Evolutionary conservation across 345 rosid species (phyloP).

Genomic region (Luvunga scandens): DNA sequence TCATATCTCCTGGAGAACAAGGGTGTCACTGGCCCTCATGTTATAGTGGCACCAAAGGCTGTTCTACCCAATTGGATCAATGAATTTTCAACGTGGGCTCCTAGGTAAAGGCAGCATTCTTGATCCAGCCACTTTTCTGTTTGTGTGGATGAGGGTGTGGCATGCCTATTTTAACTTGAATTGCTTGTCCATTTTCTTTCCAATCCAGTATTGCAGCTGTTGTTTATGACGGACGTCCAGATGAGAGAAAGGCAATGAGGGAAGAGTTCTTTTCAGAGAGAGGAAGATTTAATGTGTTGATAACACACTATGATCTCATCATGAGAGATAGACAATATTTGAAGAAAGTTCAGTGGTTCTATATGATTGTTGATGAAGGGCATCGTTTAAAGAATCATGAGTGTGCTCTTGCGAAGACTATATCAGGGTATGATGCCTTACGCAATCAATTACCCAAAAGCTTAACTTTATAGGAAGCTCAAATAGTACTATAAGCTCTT

Average conservation of each 20-base stretch:
- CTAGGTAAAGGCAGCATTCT: conserved; percentile 47
- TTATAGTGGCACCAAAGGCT: conserved; percentile 99
- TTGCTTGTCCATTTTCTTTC: conserved; percentile 24
- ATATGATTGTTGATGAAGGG: conserved; percentile 99
- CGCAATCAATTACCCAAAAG: not conserved
- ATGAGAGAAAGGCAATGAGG: conserved; percentile 89
- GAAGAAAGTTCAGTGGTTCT: conserved; percentile 88
- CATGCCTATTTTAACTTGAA: not conserved
- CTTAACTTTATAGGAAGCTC: not conserved
- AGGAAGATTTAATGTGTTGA: conserved; percentile 74
- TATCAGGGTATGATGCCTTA: conserved; percentile 64
- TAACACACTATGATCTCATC: conserved; percentile 96
- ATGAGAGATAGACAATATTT: conserved; percentile 95
- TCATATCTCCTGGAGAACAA: conserved; percentile 91
- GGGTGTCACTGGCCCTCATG: conserved; percentile 84
- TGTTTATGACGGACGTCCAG: conserved; percentile 96
- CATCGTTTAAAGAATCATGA: conserved; percentile 97
- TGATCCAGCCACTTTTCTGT: not conserved
- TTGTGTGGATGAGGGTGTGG: not conserved
- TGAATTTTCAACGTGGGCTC: conserved; percentile 94
- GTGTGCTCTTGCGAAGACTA: conserved; percentile 89
- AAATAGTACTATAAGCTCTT: not conserved
- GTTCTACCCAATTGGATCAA: conserved; percentile 94
- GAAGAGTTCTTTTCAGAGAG: conserved; percentile 59
- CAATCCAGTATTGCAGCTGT: conserved; percentile 73